Conservation (phyloP, 1,139 yeast genomes). For the Fermentozyma sake region DNA sequence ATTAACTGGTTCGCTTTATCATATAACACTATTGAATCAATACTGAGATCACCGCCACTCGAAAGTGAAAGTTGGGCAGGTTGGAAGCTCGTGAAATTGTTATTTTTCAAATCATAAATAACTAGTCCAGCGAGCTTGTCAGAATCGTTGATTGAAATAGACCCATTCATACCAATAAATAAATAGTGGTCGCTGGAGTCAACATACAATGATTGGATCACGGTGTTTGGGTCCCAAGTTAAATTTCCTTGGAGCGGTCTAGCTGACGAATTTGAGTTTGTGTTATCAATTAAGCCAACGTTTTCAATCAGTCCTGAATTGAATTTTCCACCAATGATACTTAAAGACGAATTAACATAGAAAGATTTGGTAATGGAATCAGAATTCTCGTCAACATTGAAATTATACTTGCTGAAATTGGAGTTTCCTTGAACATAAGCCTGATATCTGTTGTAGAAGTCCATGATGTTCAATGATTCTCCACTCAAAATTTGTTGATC, state of each 20-base stretch:
- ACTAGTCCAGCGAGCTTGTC: constrained; percentile 41
- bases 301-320: constrained; percentile 17
- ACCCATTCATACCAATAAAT: constrained; percentile 50
- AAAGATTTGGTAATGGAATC: constrained; percentile 41
- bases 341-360: constrained; percentile 44
- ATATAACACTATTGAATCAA: constrained; percentile 52
- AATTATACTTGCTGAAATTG: constrained; percentile 20
- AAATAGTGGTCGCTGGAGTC: constrained; percentile 32
- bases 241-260: constrained; percentile 25
- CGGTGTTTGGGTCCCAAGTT: constrained; percentile 30
- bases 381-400: constrained; percentile 15
- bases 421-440: constrained; percentile 22
- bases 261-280: constrained; percentile 18
- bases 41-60: constrained; percentile 25
- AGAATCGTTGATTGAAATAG: constrained; percentile 24
- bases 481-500: constrained; percentile 36
- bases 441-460: constrained; percentile 26
- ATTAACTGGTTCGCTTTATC: constrained; percentile 50
- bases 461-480: constrained; percentile 36
- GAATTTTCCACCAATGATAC: constrained; percentile 52
- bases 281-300: constrained; percentile 39
- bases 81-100: constrained; percentile 38
- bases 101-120: constrained; percentile 45
- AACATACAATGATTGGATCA: constrained; percentile 40
- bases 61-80: constrained; percentile 39